Percentiles rank a stretch among this genome's conserved stretches.
Evolutionary conservation across 1,284 basidiomycete genomes (phyloP).

Genomic region (Cystobasidium sp.): DNA sequence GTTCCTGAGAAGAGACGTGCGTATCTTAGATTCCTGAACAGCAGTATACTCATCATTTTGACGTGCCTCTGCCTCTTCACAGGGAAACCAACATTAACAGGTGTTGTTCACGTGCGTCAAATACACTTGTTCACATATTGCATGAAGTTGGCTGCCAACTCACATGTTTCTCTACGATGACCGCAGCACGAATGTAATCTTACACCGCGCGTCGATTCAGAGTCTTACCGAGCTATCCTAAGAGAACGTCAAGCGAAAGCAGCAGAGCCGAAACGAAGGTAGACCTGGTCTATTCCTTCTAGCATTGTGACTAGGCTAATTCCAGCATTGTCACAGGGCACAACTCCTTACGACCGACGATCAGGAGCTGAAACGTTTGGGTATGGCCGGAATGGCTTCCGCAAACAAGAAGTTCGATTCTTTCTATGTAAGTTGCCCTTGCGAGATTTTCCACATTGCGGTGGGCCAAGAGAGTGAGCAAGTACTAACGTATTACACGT

Average conservation of each 20-base stretch:
- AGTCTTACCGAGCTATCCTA: slow-evolving; percentile 57
- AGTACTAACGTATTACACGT: background rate
- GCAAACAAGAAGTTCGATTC: slow-evolving; percentile 49
- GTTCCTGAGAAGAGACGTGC: slow-evolving; percentile 47
- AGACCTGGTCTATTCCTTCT: background rate
- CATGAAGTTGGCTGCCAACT: background rate
- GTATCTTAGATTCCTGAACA: slow-evolving; percentile 17
- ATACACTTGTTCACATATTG: background rate
- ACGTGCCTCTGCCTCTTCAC: background rate
- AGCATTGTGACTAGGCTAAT: background rate
- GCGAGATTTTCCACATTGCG: too few species aligned
- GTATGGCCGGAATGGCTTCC: slow-evolving; percentile 36
- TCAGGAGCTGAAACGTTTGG: slow-evolving; percentile 30
- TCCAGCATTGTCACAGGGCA: background rate
- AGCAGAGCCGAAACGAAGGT: slow-evolving; percentile 55
- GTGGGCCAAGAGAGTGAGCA: too few species aligned
- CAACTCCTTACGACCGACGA: slow-evolving; percentile 19
- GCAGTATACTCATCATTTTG: background rate
- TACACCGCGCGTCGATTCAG: slow-evolving; percentile 49
- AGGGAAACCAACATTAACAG: background rate
- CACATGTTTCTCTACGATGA: too few species aligned
- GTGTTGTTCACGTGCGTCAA: slow-evolving; percentile 3
- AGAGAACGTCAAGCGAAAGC: slow-evolving; percentile 57
- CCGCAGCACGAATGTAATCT: slow-evolving; percentile 53
- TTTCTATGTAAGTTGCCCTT: slow-evolving; percentile 49